Conservation (phyloP, 306 rosid species). For the Cucurbita argyrosperma region DNA sequence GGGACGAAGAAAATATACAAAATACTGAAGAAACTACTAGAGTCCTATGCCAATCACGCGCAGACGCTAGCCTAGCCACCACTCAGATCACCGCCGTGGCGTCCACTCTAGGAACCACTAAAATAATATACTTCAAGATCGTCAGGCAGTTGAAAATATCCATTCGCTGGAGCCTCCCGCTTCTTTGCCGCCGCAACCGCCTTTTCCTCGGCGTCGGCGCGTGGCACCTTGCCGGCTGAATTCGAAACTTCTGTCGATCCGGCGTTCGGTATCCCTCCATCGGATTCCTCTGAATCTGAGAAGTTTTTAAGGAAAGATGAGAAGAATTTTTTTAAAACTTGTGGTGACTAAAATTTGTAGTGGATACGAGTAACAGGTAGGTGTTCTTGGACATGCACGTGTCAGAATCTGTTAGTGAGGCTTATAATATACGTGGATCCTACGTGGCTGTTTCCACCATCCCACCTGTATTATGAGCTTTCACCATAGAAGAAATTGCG, state of each 20-base stretch:
- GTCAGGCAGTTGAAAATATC: constrained; percentile 38
- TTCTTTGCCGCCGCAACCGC: constrained; percentile 14
- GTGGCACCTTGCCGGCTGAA: constrained; percentile 30
- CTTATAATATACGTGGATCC: background rate
- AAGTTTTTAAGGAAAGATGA: background rate
- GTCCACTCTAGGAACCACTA: background rate
- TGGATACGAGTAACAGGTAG: background rate
- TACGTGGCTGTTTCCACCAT: background rate
- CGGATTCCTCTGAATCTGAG: background rate
- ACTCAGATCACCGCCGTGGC: background rate
- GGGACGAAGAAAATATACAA: no score
- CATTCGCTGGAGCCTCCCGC: constrained; percentile 23
- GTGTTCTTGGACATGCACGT: background rate
- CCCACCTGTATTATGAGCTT: background rate
- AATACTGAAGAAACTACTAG: no score
- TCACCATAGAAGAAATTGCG: background rate
- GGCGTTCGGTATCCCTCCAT: constrained; percentile 36
- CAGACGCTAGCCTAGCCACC: background rate
- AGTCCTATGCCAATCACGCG: background rate
- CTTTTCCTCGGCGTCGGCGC: constrained; percentile 50
- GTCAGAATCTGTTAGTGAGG: background rate
- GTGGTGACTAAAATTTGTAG: no score
- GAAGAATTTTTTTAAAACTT: no score
- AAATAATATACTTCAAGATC: constrained; percentile 38
- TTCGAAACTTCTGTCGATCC: constrained; percentile 31